Percentiles rank a stretch among this genome's conserved stretches.
These are phyloP conservation scores for Mycena epipterygia DNA, from an alignment of 768 basidiomycete genomes.

Conservation along the genomic window DNA sequence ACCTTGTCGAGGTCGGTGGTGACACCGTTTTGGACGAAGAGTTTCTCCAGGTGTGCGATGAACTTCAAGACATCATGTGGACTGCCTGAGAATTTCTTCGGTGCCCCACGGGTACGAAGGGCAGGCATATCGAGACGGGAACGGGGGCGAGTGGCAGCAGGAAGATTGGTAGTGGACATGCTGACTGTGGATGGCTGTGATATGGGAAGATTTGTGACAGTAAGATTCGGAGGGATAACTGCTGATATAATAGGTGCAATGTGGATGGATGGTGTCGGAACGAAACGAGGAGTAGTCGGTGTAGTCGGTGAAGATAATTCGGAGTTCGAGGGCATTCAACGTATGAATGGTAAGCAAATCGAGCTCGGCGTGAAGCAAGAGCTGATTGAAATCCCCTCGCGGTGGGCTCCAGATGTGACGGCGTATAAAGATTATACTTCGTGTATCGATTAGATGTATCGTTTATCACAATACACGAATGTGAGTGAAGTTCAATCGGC, in stretches of 20 bases:
- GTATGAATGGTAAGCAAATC: too few species aligned
- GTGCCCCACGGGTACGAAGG: neutral
- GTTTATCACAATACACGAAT: too few species aligned
- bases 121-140: slow-evolving; percentile 9
- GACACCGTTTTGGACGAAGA: slow-evolving; percentile 6
- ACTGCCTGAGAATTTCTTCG: slow-evolving; percentile 1
- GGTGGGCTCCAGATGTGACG: neutral
- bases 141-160: slow-evolving; percentile 2
- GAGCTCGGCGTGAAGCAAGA: too few species aligned
- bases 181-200: neutral
- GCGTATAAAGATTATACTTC: too few species aligned
- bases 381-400: neutral
- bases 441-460: too few species aligned
- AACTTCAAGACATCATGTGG: slow-evolving; percentile 6
- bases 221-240: neutral
- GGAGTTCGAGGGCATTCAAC: too few species aligned
- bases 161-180: neutral
- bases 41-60: neutral
- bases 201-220: neutral
- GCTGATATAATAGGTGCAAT: neutral
- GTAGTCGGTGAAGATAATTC: too few species aligned
- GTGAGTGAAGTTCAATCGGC: too few species aligned
- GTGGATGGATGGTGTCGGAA: too few species aligned
- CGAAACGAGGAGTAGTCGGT: too few species aligned
- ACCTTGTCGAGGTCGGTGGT: neutral